Conservation (phyloP, 768 basidiomycete species). For the Naganishia vishniacii region DNA sequence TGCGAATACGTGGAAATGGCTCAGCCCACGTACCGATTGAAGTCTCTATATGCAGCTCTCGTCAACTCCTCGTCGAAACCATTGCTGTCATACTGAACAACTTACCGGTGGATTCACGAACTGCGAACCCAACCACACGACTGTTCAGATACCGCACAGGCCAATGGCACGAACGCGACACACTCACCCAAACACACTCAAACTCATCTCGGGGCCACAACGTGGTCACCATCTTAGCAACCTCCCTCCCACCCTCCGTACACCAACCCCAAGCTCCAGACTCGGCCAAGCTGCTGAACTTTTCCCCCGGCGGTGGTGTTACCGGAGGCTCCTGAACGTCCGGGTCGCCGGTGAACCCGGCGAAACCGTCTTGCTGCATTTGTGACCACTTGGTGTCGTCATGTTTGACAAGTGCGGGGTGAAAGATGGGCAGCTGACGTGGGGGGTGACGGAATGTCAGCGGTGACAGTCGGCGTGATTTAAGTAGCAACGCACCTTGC, state of each 20-base stretch:
- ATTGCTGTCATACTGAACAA: neutral
- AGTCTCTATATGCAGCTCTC: constrained; percentile 31
- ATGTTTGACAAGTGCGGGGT: constrained; percentile 40
- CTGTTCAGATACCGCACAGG: too few relatives aligned
- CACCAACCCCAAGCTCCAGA: constrained; percentile 32
- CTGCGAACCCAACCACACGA: constrained; percentile 12
- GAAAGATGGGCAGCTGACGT: constrained; percentile 43
- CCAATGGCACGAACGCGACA: too few relatives aligned
- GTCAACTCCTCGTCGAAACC: neutral
- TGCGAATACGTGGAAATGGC: constrained; percentile 48
- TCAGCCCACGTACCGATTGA: constrained; percentile 46
- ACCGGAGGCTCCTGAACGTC: constrained; percentile 7
- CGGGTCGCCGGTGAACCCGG: constrained; percentile 40
- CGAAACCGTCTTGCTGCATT: constrained; percentile 41
- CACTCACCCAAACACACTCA: constrained; percentile 46
- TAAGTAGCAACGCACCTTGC: constrained; percentile 33
- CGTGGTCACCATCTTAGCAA: constrained; percentile 41
- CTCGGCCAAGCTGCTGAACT: constrained; percentile 5
- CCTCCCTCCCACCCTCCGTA: constrained; percentile 39
- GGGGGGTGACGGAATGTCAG: constrained; percentile 2
- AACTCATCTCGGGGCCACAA: constrained; percentile 44
- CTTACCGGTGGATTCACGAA: constrained; percentile 41
- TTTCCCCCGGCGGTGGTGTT: neutral
- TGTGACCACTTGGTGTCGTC: constrained; percentile 36
- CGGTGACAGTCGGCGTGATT: neutral